These are phyloP conservation scores for Cladophialophora exuberans DNA, from an alignment of 2,329 filamentous ascomycete species.

Conservation along the genomic window DNA sequence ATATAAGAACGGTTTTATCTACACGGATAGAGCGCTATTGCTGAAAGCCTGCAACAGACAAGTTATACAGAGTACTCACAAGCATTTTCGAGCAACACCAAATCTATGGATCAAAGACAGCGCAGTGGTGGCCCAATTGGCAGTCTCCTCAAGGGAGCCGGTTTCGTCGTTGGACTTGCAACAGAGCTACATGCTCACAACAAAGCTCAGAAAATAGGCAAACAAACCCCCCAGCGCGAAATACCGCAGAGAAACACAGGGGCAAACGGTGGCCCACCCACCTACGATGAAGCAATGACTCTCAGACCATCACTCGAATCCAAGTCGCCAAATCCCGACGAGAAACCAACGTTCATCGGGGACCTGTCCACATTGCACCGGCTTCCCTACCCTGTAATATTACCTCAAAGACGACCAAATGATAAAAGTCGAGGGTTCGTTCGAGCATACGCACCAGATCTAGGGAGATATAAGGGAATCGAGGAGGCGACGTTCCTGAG, in stretches of 20 bases:
- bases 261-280: not conserved
- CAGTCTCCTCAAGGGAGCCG: not conserved
- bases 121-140: not conserved
- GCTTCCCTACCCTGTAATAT: too few relatives aligned
- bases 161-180: not conserved
- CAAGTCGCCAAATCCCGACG: not conserved
- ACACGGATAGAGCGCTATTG: not conserved
- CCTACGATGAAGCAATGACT: not conserved
- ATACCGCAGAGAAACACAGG: not conserved
- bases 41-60: not conserved
- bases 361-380: too few relatives aligned
- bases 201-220: not conserved
- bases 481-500: constrained; percentile 19
- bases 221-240: not conserved
- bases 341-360: not conserved
- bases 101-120: not conserved
- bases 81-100: not conserved
- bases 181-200: not conserved
- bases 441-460: too few relatives aligned
- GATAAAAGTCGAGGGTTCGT: too few relatives aligned
- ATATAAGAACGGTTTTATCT: not conserved
- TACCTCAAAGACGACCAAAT: too few relatives aligned
- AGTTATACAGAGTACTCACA: too few relatives aligned
- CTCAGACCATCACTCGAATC: not conserved
- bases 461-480: constrained; percentile 24